Percentiles rank a stretch among this genome's conserved stretches.
phyloP scores from a whole-genome alignment of 306 rosid species.

The Dalbergia cochinchinensis region DNA sequence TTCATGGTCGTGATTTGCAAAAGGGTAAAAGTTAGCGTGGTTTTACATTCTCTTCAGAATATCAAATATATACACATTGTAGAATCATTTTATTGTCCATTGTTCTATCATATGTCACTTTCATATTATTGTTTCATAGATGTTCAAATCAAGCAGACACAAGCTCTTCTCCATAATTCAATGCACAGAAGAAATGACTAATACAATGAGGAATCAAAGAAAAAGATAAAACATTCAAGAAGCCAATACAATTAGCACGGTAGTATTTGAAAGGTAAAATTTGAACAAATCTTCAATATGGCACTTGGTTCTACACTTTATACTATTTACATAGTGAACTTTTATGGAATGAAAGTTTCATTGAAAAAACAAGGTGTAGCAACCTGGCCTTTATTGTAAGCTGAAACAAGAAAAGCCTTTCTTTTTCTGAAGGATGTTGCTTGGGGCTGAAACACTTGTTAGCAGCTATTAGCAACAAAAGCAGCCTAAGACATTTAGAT shows the following conservation, averaged over 20 bases:
- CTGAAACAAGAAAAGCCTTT: slow-evolving; percentile 42
- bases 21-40: too few species aligned
- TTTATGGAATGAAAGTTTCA: slow-evolving; percentile 39
- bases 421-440: neutral
- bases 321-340: slow-evolving; percentile 51
- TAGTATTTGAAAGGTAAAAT: slow-evolving; percentile 35
- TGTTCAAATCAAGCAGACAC: neutral
- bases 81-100: too few species aligned
- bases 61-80: too few species aligned
- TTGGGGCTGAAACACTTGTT: slow-evolving; percentile 34
- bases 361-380: slow-evolving; percentile 37
- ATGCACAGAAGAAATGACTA: neutral
- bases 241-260: slow-evolving; percentile 36
- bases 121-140: neutral
- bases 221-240: neutral
- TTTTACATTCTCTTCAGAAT: too few species aligned
- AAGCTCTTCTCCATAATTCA: neutral
- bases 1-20: too few species aligned
- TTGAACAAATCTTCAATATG: slow-evolving; percentile 38
- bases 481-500: neutral
- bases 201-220: neutral
- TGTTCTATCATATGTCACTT: too few species aligned
- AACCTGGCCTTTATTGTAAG: slow-evolving; percentile 54
- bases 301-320: slow-evolving; percentile 41
- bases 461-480: slow-evolving; percentile 11